These are phyloP conservation scores for Coelastrella sp. DNA, from an alignment of 139 green algal species.

Conservation along the genomic window DNA sequence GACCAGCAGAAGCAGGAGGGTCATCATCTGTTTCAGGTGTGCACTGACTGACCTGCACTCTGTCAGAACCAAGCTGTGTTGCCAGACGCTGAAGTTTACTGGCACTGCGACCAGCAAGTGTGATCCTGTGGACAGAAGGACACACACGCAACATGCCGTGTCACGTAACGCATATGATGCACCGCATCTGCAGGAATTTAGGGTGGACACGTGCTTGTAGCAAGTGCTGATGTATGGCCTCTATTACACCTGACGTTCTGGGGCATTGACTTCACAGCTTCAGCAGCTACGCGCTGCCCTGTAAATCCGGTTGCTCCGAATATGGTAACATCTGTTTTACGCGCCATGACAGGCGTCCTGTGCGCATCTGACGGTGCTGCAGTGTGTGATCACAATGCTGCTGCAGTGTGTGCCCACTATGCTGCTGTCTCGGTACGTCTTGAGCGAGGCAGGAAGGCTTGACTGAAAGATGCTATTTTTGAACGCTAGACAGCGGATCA, in stretches of 20 bases:
- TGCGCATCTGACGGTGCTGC: too few species aligned
- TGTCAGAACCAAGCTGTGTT: not conserved
- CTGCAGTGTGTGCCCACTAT: not conserved
- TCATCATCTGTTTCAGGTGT: not conserved
- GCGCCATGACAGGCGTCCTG: not conserved
- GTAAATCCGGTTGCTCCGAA: slow-evolving; percentile 77
- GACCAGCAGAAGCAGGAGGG: not conserved
- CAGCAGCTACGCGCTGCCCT: slow-evolving; percentile 53
- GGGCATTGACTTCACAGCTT: slow-evolving; percentile 47
- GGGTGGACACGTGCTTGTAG: too few species aligned
- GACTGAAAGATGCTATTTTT: too few species aligned
- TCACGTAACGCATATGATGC: too few species aligned
- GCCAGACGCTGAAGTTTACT: slow-evolving; percentile 46
- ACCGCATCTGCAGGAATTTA: too few species aligned
- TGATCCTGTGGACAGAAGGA: not conserved
- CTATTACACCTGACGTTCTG: not conserved
- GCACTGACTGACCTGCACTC: slow-evolving; percentile 8
- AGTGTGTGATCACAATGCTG: too few species aligned
- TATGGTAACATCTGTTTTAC: slow-evolving; percentile 55
- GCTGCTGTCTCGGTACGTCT: not conserved
- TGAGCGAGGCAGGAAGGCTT: too few species aligned
- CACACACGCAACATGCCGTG: not conserved
- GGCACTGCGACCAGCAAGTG: slow-evolving; percentile 48
- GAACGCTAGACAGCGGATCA: too few species aligned
- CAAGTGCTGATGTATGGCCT: too few species aligned